These are phyloP conservation scores for Rubia balearica DNA, from an alignment of 305 asterid species.

Conservation along the genomic window DNA sequence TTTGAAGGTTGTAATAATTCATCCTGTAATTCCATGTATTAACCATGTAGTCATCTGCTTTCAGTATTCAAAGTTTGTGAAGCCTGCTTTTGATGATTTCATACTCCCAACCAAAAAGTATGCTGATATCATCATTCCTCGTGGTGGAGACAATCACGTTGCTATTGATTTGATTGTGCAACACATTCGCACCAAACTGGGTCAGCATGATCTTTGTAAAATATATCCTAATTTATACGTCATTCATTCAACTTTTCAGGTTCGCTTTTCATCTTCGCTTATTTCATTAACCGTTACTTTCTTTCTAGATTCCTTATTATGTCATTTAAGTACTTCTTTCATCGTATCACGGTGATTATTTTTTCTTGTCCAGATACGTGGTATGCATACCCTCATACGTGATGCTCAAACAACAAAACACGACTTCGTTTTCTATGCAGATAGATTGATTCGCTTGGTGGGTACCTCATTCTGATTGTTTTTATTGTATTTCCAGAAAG, in stretches of 20 bases:
- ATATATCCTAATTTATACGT: constrained; percentile 86
- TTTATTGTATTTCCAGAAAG: background rate
- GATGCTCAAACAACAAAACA: constrained; percentile 46
- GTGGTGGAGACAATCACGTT: constrained; percentile 98
- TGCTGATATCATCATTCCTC: constrained; percentile 97
- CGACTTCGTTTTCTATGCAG: constrained; percentile 47
- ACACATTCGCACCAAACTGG: constrained; percentile 92
- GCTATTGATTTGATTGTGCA: constrained; percentile 98
- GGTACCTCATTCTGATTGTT: constrained; percentile 16
- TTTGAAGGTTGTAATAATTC: background rate
- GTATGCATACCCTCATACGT: constrained; percentile 55
- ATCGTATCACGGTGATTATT: constrained; percentile 9
- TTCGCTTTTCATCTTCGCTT: constrained; percentile 24
- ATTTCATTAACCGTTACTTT: constrained; percentile 11
- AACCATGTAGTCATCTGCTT: constrained; percentile 23
- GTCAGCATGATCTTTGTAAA: constrained; percentile 98
- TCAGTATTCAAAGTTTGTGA: constrained; percentile 96
- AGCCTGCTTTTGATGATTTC: constrained; percentile 98
- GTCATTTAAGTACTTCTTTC: constrained; percentile 10
- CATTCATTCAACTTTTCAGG: constrained; percentile 98
- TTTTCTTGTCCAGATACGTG: constrained; percentile 42
- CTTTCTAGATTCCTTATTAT: constrained; percentile 6
- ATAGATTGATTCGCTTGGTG: constrained; percentile 50
- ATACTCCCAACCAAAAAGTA: constrained; percentile 94
- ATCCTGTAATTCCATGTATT: background rate